phyloP scores from a whole-genome alignment of 441 rosid genomes.

The Croton laevigatus region DNA sequence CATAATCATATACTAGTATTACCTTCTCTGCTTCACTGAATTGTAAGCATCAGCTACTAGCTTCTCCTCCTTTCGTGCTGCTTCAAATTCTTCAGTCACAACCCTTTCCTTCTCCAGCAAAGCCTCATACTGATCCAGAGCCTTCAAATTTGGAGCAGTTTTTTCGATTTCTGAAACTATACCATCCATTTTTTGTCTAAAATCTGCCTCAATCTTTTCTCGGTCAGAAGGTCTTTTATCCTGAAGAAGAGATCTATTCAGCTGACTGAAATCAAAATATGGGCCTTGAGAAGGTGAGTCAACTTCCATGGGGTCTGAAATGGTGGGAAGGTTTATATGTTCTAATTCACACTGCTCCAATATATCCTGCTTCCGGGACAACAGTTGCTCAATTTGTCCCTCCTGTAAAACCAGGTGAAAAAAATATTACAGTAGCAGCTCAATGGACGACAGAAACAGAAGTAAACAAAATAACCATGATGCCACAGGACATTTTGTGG shows the following conservation, averaged over 20 bases:
- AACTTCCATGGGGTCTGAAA: slow-evolving; percentile 73
- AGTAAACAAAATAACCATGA: not conserved
- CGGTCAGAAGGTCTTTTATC: slow-evolving; percentile 73
- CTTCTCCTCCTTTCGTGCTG: slow-evolving; percentile 88
- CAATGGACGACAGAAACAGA: not conserved
- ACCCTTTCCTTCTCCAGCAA: slow-evolving; percentile 78
- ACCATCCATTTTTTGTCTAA: slow-evolving; percentile 77
- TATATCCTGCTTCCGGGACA: slow-evolving; percentile 70
- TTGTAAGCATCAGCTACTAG: slow-evolving; percentile 80
- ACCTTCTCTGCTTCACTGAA: slow-evolving; percentile 79
- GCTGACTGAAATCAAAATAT: slow-evolving; percentile 72
- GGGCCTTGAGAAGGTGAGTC: slow-evolving; percentile 59
- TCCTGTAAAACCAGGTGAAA: slow-evolving; percentile 52
- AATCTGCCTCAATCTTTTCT: slow-evolving; percentile 76
- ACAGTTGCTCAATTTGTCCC: slow-evolving; percentile 70
- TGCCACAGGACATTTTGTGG: slow-evolving; percentile 13
- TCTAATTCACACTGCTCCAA: slow-evolving; percentile 87
- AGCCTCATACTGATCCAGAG: slow-evolving; percentile 91
- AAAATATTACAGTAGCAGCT: slow-evolving; percentile 10
- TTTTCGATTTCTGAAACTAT: slow-evolving; percentile 72
- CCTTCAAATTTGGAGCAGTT: slow-evolving; percentile 96
- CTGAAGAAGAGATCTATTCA: slow-evolving; percentile 76
- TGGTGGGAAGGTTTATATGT: slow-evolving; percentile 65
- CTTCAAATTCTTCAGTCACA: slow-evolving; percentile 82
- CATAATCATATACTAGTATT: slow-evolving; percentile 3